These are phyloP conservation scores for Chytriomyces sp. DNA, from an alignment of 192 early-diverging fungal species.

Conservation along the genomic window DNA sequence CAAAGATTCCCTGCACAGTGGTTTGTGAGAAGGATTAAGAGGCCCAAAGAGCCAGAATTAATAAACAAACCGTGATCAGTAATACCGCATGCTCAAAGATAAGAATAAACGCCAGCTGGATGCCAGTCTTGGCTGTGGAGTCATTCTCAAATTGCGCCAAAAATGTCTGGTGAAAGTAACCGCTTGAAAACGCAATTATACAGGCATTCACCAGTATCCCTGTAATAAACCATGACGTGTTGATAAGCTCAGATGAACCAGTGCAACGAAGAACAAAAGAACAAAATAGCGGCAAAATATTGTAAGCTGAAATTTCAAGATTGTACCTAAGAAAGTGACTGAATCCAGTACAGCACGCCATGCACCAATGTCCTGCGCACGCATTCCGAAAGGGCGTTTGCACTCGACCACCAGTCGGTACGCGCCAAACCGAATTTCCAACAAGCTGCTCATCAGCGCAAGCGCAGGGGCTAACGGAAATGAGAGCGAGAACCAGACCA, in stretches of 20 bases:
- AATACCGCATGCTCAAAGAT: slow-evolving; percentile 41
- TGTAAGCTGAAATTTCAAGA: not conserved
- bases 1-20: slow-evolving; percentile 19
- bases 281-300: no score
- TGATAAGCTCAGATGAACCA: no score
- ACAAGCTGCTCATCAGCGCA: slow-evolving; percentile 59
- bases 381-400: slow-evolving; percentile 31
- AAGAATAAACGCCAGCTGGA: slow-evolving; percentile 39
- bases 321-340: no score
- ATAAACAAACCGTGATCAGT: slow-evolving; percentile 1
- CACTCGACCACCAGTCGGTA: slow-evolving; percentile 30
- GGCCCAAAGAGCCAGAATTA: not conserved
- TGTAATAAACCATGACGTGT: no score
- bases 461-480: slow-evolving; percentile 73
- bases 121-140: slow-evolving; percentile 21
- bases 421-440: slow-evolving; percentile 66
- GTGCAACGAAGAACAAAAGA: no score
- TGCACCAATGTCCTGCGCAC: slow-evolving; percentile 33
- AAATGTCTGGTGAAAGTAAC: slow-evolving; percentile 31
- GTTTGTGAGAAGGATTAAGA: slow-evolving; percentile 29
- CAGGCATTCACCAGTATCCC: slow-evolving; percentile 39
- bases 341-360: slow-evolving; percentile 10
- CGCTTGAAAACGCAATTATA: slow-evolving; percentile 40
- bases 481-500: slow-evolving; percentile 64
- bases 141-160: slow-evolving; percentile 4